Evolutionary conservation across 2,329 filamentous ascomycete species (phyloP).

Genomic region (Arthrobotrys pseudoclavata): DNA sequence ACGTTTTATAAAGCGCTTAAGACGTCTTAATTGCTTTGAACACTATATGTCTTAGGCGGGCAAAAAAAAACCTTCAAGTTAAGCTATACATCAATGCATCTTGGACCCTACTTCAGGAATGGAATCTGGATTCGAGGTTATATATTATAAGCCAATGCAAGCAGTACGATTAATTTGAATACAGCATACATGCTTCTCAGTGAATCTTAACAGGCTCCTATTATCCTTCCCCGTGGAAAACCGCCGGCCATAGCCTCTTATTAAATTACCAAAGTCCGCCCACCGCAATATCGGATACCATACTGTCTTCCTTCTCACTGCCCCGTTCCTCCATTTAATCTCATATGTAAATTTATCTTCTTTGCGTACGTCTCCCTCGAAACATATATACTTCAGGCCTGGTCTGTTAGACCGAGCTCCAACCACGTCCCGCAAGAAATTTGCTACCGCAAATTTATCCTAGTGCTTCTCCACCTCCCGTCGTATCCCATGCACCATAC

Average conservation of each 20-base stretch:
- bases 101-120: too few species aligned
- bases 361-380: background rate
- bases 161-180: too few species aligned
- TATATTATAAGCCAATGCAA: too few species aligned
- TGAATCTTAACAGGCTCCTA: too few species aligned
- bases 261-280: background rate
- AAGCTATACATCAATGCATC: too few species aligned
- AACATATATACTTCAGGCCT: background rate
- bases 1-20: too few species aligned
- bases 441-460: background rate
- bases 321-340: constrained; percentile 9
- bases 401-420: background rate
- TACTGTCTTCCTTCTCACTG: background rate
- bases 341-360: background rate
- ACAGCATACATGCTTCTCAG: too few species aligned
- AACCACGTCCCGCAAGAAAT: background rate
- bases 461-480: background rate
- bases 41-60: too few species aligned
- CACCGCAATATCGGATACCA: constrained; percentile 3
- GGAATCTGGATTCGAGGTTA: too few species aligned
- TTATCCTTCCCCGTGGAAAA: background rate
- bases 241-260: background rate
- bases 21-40: too few species aligned
- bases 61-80: too few species aligned
- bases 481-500: background rate